Percentiles rank a stretch among this genome's conserved stretches.
These are phyloP conservation scores for Cavenderia fasciculata DNA, from an alignment of 78 protist genomes.

Conservation along the genomic window DNA sequence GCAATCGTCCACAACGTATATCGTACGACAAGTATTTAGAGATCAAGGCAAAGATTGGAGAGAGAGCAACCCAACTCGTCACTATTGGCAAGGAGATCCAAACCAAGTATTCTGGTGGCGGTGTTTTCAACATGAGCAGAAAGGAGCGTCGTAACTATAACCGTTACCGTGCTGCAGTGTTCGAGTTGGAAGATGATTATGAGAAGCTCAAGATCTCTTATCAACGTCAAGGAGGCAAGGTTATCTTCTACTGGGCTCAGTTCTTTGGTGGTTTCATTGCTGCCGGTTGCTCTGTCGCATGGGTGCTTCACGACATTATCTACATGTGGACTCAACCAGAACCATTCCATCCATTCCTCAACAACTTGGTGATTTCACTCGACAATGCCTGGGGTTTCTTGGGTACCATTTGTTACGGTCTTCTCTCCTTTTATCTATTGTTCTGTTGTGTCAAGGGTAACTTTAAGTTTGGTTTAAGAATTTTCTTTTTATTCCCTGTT, in stretches of 20 bases:
- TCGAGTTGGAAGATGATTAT: conserved; percentile 85
- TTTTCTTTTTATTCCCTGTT: conserved; percentile 87
- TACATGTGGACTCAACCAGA: conserved; percentile 74
- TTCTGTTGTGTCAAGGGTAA: conserved; percentile 87
- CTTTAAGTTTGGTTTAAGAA: conserved; percentile 89
- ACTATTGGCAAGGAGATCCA: conserved; percentile 71
- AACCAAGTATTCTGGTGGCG: conserved; percentile 41
- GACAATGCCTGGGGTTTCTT: conserved; percentile 89
- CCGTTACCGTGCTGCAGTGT: conserved; percentile 83
- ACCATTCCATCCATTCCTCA: conserved; percentile 83
- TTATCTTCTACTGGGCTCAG: conserved; percentile 24
- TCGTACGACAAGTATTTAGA: conserved; percentile 66
- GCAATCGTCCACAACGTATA: conserved; percentile 82
- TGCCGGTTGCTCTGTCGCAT: conserved; percentile 62
- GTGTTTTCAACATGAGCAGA: conserved; percentile 40
- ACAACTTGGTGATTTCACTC: conserved; percentile 74
- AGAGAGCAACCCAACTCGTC: conserved; percentile 34
- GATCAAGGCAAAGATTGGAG: conserved; percentile 53
- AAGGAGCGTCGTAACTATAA: conserved; percentile 62
- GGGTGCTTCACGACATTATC: conserved; percentile 89
- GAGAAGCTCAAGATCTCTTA: conserved; percentile 74
- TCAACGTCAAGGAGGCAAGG: conserved; percentile 85
- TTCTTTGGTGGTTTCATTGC: conserved; percentile 80
- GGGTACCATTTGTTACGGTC: conserved; percentile 85
- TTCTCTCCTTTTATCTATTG: conserved; percentile 89